Conservation (phyloP, 371 early-diverging fungal species). For the Circinella umbellata region DNA sequence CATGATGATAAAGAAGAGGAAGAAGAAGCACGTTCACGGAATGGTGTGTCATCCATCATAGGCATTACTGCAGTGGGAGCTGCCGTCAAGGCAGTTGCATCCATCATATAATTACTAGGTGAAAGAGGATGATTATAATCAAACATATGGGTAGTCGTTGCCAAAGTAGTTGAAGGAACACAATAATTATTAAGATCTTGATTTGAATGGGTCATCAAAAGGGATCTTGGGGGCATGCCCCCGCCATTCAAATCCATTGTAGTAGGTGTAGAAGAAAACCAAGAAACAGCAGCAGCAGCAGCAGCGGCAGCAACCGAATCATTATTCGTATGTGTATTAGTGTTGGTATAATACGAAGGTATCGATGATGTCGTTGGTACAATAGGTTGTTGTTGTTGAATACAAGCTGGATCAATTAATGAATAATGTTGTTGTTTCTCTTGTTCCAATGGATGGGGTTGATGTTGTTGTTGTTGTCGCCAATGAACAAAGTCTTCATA, state of each 20-base stretch:
- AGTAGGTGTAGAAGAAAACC: not conserved
- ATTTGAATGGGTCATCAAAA: not conserved
- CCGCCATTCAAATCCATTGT: constrained; percentile 8
- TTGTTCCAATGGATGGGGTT: constrained; percentile 22
- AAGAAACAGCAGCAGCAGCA: not conserved
- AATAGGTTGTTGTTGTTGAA: not conserved
- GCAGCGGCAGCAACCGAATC: not conserved
- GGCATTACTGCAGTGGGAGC: constrained; percentile 28
- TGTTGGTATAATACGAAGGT: not conserved
- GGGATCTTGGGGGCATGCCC: not conserved
- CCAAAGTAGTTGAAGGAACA: not conserved
- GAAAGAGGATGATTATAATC: constrained; percentile 12
- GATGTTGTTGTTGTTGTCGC: constrained; percentile 27
- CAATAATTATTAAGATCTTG: constrained; percentile 1
- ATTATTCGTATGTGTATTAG: not conserved
- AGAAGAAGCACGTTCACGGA: constrained; percentile 17
- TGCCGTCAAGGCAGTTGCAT: constrained; percentile 33
- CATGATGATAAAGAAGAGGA: too few relatives aligned
- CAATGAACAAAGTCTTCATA: constrained; percentile 36
- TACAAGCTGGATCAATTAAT: not conserved
- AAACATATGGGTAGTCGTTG: not conserved
- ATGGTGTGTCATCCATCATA: not conserved
- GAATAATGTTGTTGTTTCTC: constrained; percentile 13
- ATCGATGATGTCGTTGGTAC: not conserved
- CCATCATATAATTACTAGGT: constrained; percentile 18